These are phyloP conservation scores for Neofusicoccum kwambonambiense DNA, from an alignment of 2,329 filamentous ascomycete species.

Conservation along the genomic window DNA sequence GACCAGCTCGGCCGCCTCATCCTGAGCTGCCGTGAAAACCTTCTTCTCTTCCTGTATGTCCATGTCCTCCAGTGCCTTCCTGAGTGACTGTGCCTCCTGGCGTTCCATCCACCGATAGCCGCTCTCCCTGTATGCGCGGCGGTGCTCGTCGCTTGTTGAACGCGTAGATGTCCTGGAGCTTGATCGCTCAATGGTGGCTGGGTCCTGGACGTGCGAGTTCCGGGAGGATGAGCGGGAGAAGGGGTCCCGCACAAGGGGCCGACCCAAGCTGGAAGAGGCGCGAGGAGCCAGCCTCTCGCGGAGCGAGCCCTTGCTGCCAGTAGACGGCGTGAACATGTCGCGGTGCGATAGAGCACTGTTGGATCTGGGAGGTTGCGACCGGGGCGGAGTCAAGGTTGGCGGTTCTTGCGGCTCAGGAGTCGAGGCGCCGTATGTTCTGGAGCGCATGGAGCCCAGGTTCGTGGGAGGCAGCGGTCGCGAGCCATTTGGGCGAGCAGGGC, in stretches of 20 bases:
- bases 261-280: constrained; percentile 16
- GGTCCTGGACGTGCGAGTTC: constrained; percentile 32
- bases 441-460: constrained; percentile 33
- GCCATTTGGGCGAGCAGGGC: constrained; percentile 66
- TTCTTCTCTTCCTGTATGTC: constrained; percentile 63
- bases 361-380: constrained; percentile 9
- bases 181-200: constrained; percentile 48
- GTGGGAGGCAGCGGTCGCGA: constrained; percentile 63
- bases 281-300: constrained; percentile 28
- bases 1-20: constrained; percentile 77
- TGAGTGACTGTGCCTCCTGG: constrained; percentile 69
- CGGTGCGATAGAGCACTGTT: constrained; percentile 17
- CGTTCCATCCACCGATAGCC: constrained; percentile 78
- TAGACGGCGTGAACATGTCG: constrained; percentile 30
- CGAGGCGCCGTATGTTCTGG: constrained; percentile 23
- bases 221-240: constrained; percentile 40
- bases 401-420: constrained; percentile 25
- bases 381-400: constrained; percentile 23
- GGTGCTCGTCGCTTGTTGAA: constrained; percentile 55
- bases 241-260: constrained; percentile 38
- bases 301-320: constrained; percentile 33
- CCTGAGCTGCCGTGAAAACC: constrained; percentile 67
- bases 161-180: constrained; percentile 33
- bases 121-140: constrained; percentile 67
- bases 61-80: constrained; percentile 72